phyloP scores from a whole-genome alignment of 1,284 basidiomycete species.

The Sporisorium reilianum region DNA sequence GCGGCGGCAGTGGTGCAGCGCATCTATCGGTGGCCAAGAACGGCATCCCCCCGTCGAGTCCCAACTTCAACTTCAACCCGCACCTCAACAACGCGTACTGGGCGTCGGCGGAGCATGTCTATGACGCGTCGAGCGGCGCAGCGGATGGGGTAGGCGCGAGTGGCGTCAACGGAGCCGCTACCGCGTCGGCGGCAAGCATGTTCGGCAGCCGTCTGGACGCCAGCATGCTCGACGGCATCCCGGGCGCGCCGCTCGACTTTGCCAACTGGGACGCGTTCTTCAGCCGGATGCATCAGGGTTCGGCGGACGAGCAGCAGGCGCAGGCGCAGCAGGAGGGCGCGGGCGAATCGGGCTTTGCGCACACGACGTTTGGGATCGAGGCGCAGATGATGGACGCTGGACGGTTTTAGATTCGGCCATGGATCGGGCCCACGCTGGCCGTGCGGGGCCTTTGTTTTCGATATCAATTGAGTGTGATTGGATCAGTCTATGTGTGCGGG shows the following conservation, averaged over 20 bases:
- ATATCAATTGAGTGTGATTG: neutral
- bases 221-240: slow-evolving; percentile 49
- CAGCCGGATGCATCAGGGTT: slow-evolving; percentile 17
- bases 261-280: slow-evolving; percentile 56
- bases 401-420: slow-evolving; percentile 12
- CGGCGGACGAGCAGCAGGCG: slow-evolving; percentile 3
- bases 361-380: slow-evolving; percentile 38
- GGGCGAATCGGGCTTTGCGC: slow-evolving; percentile 32
- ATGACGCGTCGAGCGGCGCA: slow-evolving; percentile 5
- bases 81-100: slow-evolving; percentile 56
- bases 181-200: slow-evolving; percentile 5
- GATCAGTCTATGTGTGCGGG: neutral
- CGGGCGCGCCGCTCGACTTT: slow-evolving; percentile 52
- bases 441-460: neutral
- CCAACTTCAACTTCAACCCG: slow-evolving; percentile 57
- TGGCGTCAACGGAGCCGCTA: slow-evolving; percentile 5
- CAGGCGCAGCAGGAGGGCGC: slow-evolving; percentile 6
- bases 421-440: neutral
- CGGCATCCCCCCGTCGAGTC: slow-evolving; percentile 29
- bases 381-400: slow-evolving; percentile 54
- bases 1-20: neutral
- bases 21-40: slow-evolving; percentile 42
- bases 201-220: slow-evolving; percentile 32
- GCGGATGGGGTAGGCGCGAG: neutral
- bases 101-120: slow-evolving; percentile 39